A percentile compares a stretch with the other conserved stretches of the same genome.
These are phyloP conservation scores for Zoysia matrella DNA, from an alignment of 202 grass and related monocot species.

Conservation along the genomic window DNA sequence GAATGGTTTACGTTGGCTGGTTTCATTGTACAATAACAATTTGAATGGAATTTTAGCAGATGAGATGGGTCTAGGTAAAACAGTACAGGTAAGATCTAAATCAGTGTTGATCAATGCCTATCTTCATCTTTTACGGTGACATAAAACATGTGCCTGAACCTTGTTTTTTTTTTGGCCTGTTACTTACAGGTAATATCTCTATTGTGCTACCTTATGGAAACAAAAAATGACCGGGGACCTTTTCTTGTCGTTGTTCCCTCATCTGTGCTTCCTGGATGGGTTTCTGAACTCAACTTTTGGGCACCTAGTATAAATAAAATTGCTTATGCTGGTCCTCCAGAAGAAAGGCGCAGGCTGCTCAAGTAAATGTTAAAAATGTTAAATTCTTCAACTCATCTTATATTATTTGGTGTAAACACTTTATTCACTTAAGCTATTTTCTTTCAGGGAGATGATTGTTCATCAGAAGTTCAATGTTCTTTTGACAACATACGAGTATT, in stretches of 20 bases:
- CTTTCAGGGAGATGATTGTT: constrained; percentile 94
- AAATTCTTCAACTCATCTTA: constrained; percentile 34
- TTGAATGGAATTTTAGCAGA: constrained; percentile 98
- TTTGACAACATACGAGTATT: constrained; percentile 96
- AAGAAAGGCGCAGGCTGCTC: constrained; percentile 97
- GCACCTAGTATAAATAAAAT: constrained; percentile 99
- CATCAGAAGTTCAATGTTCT: constrained; percentile 99
- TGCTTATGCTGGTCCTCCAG: constrained; percentile 92
- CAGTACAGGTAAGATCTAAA: constrained; percentile 81
- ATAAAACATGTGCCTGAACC: constrained; percentile 16
- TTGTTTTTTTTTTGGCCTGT: constrained; percentile 17
- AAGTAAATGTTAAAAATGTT: constrained; percentile 65
- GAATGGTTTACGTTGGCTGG: constrained; percentile 95
- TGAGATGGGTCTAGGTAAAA: constrained; percentile 99
- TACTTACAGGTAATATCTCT: constrained; percentile 87
- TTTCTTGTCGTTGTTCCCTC: constrained; percentile 99
- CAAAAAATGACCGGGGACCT: constrained; percentile 97
- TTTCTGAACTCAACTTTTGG: constrained; percentile 93
- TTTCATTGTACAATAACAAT: constrained; percentile 97
- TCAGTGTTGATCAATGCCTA: constrained; percentile 40
- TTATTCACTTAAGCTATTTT: constrained; percentile 51
- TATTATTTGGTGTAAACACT: constrained; percentile 8
- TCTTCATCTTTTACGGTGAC: constrained; percentile 7
- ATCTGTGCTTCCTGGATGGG: constrained; percentile 93
- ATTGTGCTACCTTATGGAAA: constrained; percentile 98